A percentile compares a stretch with the other conserved stretches of the same genome.
Conservation (phyloP, 225 moss, liverwort and hornwort genomes). For the Bryum argenteum region DNA sequence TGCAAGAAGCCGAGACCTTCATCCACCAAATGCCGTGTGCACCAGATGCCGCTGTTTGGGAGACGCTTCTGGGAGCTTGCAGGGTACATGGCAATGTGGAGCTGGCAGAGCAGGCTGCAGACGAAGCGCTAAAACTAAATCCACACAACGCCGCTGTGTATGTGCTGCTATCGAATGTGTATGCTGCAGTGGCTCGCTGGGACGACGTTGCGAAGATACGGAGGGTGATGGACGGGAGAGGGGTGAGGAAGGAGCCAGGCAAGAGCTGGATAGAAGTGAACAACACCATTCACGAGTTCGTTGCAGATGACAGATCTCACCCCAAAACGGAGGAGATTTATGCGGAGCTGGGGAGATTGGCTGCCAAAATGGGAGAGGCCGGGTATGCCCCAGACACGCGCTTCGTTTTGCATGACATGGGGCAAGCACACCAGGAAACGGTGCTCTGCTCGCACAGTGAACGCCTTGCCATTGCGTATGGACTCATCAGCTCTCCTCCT, state of each 20-base stretch:
- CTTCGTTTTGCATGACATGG: constrained; percentile 46
- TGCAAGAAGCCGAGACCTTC: constrained; percentile 44
- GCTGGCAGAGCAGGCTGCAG: constrained; percentile 47
- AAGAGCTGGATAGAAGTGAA: constrained; percentile 61
- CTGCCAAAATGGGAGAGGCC: constrained; percentile 35
- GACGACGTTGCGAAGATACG: constrained; percentile 50
- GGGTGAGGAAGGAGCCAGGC: constrained; percentile 50
- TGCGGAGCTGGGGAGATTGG: constrained; percentile 40
- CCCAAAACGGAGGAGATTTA: constrained; percentile 44
- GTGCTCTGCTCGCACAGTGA: constrained; percentile 56
- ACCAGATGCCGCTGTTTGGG: constrained; percentile 47
- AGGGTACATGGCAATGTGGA: constrained; percentile 51
- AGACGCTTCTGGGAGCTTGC: constrained; percentile 59
- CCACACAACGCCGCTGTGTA: constrained; percentile 49
- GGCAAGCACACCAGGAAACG: constrained; percentile 37
- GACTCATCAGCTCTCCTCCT: constrained; percentile 51
- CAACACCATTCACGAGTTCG: constrained; percentile 49
- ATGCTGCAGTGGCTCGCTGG: constrained; percentile 58
- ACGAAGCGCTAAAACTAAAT: constrained; percentile 38
- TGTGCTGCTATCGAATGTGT: constrained; percentile 56
- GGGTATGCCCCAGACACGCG: constrained; percentile 51
- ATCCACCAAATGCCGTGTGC: constrained; percentile 39
- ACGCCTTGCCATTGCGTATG: constrained; percentile 58
- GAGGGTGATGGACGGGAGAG: constrained; percentile 48
- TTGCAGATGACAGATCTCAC: constrained; percentile 54